Evolutionary conservation across 768 basidiomycete species (phyloP).

Genomic region (Pisolithus orientalis): DNA sequence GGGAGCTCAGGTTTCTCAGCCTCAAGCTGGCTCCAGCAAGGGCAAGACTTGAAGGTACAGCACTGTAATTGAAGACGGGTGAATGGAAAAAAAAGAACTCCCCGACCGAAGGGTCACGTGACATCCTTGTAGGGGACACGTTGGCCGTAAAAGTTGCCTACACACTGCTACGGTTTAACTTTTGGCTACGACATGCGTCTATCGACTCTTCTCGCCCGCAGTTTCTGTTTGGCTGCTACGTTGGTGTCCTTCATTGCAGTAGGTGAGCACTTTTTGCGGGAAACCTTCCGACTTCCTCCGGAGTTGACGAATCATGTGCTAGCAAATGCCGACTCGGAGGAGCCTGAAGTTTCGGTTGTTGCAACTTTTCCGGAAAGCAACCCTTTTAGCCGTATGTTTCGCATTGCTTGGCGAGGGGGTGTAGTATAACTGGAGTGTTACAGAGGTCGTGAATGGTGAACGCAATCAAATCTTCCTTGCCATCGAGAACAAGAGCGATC

Average conservation of each 20-base stretch:
- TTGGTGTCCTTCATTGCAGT: slow-evolving; percentile 25
- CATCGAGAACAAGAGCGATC: slow-evolving; percentile 72
- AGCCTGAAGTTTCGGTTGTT: slow-evolving; percentile 47
- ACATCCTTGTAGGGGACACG: too few relatives aligned
- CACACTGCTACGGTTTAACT: too few relatives aligned
- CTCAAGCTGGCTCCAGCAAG: too few relatives aligned
- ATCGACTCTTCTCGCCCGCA: slow-evolving; percentile 20
- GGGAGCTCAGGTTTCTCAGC: too few relatives aligned
- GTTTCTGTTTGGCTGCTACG: slow-evolving; percentile 22
- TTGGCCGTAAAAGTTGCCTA: too few relatives aligned
- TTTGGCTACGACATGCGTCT: slow-evolving; percentile 26
- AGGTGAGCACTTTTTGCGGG: slow-evolving; percentile 11
- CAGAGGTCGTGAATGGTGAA: slow-evolving; percentile 82
- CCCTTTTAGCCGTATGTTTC: slow-evolving; percentile 62
- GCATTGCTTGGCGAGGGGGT: slow-evolving; percentile 4
- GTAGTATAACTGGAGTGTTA: not conserved
- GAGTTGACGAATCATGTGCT: not conserved
- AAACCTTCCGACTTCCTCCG: not conserved
- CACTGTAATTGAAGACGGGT: too few relatives aligned
- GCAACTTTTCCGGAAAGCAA: slow-evolving; percentile 68
- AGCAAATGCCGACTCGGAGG: slow-evolving; percentile 29
- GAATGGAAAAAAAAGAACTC: too few relatives aligned
- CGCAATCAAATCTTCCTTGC: slow-evolving; percentile 58
- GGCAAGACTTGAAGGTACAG: too few relatives aligned
- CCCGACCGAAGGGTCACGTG: too few relatives aligned